A percentile compares a stretch with the other conserved stretches of the same genome.
Conservation (phyloP, 768 basidiomycete genomes). For the Podaxis mareebaensis region DNA sequence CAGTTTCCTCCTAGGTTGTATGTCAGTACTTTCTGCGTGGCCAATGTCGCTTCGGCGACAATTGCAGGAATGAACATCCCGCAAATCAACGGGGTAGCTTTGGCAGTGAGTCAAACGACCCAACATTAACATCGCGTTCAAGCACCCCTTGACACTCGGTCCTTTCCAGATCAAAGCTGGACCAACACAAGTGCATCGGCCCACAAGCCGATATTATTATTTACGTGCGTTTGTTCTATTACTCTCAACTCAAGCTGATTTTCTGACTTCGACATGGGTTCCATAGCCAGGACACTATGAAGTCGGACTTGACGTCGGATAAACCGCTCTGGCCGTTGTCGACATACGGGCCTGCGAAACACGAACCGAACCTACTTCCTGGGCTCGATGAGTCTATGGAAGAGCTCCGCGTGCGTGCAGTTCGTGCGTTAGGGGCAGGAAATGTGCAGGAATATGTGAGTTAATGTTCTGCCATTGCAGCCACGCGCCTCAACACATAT, state of each 20-base stretch:
- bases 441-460: constrained; percentile 70
- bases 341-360: constrained; percentile 75
- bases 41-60: constrained; percentile 62
- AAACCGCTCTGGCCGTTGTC: constrained; percentile 81
- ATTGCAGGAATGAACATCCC: constrained; percentile 70
- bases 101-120: constrained; percentile 44
- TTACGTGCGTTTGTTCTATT: constrained; percentile 33
- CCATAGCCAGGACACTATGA: constrained; percentile 59
- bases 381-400: constrained; percentile 77
- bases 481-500: background rate
- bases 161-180: constrained; percentile 41
- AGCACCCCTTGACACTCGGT: background rate
- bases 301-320: constrained; percentile 67
- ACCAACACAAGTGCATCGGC: constrained; percentile 25
- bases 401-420: constrained; percentile 72
- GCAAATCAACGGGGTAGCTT: constrained; percentile 38
- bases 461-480: constrained; percentile 14
- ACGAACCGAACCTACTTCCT: constrained; percentile 63
- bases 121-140: background rate
- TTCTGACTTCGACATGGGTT: background rate
- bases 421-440: constrained; percentile 52
- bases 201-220: constrained; percentile 31
- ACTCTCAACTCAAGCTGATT: background rate
- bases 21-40: constrained; percentile 68
- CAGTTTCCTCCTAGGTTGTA: constrained; percentile 38